Conservation (phyloP, 2,329 filamentous ascomycete genomes). For the Teratosphaeria nubilosa region DNA sequence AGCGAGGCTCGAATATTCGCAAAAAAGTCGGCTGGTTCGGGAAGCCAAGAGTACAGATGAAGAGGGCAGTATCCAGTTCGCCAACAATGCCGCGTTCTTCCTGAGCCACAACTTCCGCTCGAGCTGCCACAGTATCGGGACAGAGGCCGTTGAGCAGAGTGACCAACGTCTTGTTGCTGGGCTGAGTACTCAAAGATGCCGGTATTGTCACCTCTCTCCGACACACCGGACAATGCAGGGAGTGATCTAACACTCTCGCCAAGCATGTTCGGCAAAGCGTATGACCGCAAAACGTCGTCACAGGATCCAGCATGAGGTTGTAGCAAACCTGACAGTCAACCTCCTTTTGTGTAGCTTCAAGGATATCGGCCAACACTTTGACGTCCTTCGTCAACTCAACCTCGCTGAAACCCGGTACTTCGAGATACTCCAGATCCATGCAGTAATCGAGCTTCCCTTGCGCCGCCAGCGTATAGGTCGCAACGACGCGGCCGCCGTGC, state of each 20-base stretch:
- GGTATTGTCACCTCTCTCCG: conserved; percentile 52
- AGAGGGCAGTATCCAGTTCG: conserved; percentile 58
- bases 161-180: conserved; percentile 53
- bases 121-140: conserved; percentile 51
- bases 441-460: conserved; percentile 49
- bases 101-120: conserved; percentile 45
- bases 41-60: conserved; percentile 73
- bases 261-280: conserved; percentile 80
- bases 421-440: conserved; percentile 43
- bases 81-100: conserved; percentile 48
- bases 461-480: conserved; percentile 57
- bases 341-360: conserved; percentile 54
- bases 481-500: conserved; percentile 50
- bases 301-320: conserved; percentile 65
- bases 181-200: conserved; percentile 39
- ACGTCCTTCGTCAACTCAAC: conserved; percentile 33
- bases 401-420: conserved; percentile 28
- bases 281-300: conserved; percentile 79
- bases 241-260: conserved; percentile 65
- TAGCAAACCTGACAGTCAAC: conserved; percentile 88
- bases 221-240: conserved; percentile 70
- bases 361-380: conserved; percentile 47
- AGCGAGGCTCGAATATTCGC: conserved; percentile 86
- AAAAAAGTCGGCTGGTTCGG: conserved; percentile 77
- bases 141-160: conserved; percentile 60